A percentile compares a stretch with the other conserved stretches of the same genome.
Conservation (phyloP, 2,329 filamentous ascomycete species). For the Trichoderma sp. region DNA sequence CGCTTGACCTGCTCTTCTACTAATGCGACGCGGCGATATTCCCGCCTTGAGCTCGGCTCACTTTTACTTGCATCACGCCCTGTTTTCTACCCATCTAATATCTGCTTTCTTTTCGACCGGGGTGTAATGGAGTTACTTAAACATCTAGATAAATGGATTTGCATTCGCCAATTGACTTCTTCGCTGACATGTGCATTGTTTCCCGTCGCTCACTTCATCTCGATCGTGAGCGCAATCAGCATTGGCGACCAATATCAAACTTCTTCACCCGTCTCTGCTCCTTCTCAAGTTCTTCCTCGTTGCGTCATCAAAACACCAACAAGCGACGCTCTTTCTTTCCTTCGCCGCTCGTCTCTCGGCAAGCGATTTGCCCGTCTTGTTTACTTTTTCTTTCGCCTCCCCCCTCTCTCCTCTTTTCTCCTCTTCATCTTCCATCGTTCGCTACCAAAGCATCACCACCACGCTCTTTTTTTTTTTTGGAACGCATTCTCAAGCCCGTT, state of each 20-base stretch:
- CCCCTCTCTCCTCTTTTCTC: conserved; percentile 26
- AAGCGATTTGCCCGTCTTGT: background rate
- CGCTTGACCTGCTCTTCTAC: conserved; percentile 66
- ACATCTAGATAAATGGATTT: background rate
- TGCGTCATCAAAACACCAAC: background rate
- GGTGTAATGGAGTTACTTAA: background rate
- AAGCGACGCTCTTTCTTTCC: conserved; percentile 10
- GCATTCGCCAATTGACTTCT: background rate
- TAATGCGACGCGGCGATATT: conserved; percentile 40
- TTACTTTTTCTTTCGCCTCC: conserved; percentile 26
- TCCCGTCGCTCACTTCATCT: background rate
- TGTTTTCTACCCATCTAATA: background rate
- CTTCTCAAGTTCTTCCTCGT: background rate
- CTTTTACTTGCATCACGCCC: background rate
- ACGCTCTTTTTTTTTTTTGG: conserved; percentile 27
- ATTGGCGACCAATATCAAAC: background rate
- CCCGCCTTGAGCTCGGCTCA: background rate
- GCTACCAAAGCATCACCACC: conserved; percentile 27
- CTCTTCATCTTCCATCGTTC: conserved; percentile 29
- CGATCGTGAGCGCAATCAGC: too few relatives aligned
- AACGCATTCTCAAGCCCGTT: conserved; percentile 4
- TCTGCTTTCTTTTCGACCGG: background rate
- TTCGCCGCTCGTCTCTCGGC: background rate
- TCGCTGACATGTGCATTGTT: background rate
- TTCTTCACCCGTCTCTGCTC: background rate